These are phyloP conservation scores for Elaeagnus macrophylla DNA, from an alignment of 306 rosid species.

Conservation along the genomic window DNA sequence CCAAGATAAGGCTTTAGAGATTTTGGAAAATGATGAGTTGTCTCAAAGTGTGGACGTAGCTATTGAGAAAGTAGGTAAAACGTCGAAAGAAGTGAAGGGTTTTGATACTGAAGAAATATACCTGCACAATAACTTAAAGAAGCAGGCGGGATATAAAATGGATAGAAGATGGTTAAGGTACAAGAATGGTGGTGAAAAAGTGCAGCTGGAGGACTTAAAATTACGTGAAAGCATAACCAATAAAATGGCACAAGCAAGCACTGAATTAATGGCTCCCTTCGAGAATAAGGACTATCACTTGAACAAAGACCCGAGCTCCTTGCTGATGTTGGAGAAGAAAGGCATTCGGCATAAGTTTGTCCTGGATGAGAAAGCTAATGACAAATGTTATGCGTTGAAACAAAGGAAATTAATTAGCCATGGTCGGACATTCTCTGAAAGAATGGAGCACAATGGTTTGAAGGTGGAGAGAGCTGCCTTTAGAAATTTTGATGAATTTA, in stretches of 20 bases:
- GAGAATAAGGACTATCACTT: constrained; percentile 6
- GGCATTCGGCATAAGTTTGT: constrained; percentile 10
- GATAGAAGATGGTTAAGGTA: constrained; percentile 21
- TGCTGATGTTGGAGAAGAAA: constrained; percentile 9
- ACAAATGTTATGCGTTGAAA: constrained; percentile 11
- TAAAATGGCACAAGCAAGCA: constrained; percentile 16
- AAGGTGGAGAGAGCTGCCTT: constrained; percentile 76
- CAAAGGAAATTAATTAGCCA: constrained; percentile 29
- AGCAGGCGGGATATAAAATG: constrained; percentile 15
- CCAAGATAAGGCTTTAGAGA: constrained; percentile 18
- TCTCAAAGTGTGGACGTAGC: constrained; percentile 7
- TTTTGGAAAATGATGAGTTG: constrained; percentile 15
- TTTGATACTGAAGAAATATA: constrained; percentile 20
- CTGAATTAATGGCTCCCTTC: constrained; percentile 6
- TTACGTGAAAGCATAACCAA: constrained; percentile 11
- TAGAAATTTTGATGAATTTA: constrained; percentile 44
- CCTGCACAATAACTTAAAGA: constrained; percentile 19
- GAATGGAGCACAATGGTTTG: constrained; percentile 27
- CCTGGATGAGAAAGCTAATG: constrained; percentile 23
- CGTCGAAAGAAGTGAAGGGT: constrained; percentile 24
- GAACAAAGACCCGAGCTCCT: constrained; percentile 17
- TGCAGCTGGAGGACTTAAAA: constrained; percentile 15
- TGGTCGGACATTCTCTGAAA: constrained; percentile 16
- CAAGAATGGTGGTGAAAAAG: constrained; percentile 21
- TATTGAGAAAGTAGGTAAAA: constrained; percentile 15